Conservation (phyloP, 805 yeast genomes). For the Candida incommunis region DNA sequence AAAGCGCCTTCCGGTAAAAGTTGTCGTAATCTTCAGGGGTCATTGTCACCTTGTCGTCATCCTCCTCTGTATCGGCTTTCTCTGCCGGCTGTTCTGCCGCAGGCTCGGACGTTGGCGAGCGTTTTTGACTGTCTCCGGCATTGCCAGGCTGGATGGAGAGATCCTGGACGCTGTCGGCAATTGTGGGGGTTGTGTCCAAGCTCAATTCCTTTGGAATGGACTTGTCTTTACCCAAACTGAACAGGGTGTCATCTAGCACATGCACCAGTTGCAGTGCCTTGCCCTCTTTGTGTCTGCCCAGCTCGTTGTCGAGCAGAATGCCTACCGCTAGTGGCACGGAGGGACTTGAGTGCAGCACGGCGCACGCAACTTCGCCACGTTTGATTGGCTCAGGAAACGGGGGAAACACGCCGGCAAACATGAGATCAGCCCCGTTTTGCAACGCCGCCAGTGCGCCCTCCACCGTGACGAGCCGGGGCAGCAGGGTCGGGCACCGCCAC, state of each 20-base stretch:
- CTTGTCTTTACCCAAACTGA: constrained; percentile 31
- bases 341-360: constrained; percentile 27
- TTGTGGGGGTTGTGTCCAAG: constrained; percentile 10
- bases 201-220: constrained; percentile 27
- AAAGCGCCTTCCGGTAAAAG: constrained; percentile 1
- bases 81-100: constrained; percentile 3
- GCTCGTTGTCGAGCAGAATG: constrained; percentile 26
- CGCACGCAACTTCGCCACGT: constrained; percentile 41
- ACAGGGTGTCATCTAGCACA: constrained; percentile 50
- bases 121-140: neutral
- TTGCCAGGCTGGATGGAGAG: constrained; percentile 5
- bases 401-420: constrained; percentile 32
- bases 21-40: constrained; percentile 9
- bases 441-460: constrained; percentile 56
- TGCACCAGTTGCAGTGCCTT: constrained; percentile 68
- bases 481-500: constrained; percentile 52
- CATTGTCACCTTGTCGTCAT: constrained; percentile 5
- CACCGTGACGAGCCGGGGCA: constrained; percentile 63
- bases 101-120: constrained; percentile 1
- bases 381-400: constrained; percentile 38
- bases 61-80: constrained; percentile 5
- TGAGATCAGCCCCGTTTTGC: constrained; percentile 57
- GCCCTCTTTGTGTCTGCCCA: constrained; percentile 53
- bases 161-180: constrained; percentile 13
- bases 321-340: constrained; percentile 64